Conservation (phyloP, 2,329 filamentous ascomycete genomes). For the Fusarium oxysporum region DNA sequence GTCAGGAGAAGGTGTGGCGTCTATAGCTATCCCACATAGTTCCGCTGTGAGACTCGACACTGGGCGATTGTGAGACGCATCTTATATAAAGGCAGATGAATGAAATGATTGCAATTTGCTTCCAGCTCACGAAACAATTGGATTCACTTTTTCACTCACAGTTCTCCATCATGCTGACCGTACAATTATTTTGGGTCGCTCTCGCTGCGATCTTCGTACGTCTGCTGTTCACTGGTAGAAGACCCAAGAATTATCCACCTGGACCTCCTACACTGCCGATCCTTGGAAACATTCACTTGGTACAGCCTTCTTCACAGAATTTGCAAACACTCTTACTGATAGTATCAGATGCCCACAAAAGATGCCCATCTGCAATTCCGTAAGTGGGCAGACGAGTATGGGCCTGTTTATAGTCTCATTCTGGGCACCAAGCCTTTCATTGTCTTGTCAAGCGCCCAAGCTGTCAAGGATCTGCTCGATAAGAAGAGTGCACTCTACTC, state of each 20-base stretch:
- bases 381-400: slow-evolving; percentile 10
- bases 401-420: slow-evolving; percentile 5
- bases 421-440: slow-evolving; percentile 3
- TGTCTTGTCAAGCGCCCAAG: not conserved
- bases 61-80: rapidly evolving
- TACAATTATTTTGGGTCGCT: not conserved
- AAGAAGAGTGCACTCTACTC: slow-evolving; percentile 4
- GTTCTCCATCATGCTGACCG: not conserved
- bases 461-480: slow-evolving; percentile 2
- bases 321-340: rapidly evolving
- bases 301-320: not conserved
- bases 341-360: not conserved
- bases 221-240: slow-evolving; percentile 1
- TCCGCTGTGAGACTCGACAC: not conserved
- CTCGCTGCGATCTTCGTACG: not conserved
- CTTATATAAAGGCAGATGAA: not conserved
- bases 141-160: rapidly evolving
- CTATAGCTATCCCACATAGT: not conserved
- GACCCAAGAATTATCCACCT: slow-evolving; percentile 3
- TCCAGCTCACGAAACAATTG: rapidly evolving
- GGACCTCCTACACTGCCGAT: not conserved
- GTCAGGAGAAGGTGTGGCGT: not conserved
- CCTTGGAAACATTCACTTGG: slow-evolving; percentile 6
- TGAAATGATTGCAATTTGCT: not conserved
- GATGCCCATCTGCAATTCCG: slow-evolving; percentile 2